phyloP scores from a whole-genome alignment of 805 yeast species.

The Hanseniaspora osmophila region DNA sequence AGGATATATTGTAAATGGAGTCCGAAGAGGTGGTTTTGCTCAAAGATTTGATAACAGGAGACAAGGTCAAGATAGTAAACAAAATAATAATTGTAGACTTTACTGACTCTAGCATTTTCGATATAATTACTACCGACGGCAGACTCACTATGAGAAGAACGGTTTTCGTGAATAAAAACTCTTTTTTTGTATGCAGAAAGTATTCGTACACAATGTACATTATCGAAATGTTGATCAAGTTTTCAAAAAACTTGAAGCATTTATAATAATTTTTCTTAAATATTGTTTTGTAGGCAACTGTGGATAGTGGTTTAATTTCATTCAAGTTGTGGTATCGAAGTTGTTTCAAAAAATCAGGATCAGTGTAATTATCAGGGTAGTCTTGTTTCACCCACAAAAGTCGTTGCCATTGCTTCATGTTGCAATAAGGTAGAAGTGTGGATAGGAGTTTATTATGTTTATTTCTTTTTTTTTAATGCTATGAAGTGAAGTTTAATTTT shows the following conservation, averaged over 20 bases:
- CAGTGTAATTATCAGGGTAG: slow-evolving; percentile 86
- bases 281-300: neutral
- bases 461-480: too few relatives aligned
- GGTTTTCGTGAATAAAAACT: slow-evolving; percentile 1
- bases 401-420: slow-evolving; percentile 56
- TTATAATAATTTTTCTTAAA: slow-evolving; percentile 6
- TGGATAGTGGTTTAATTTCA: neutral
- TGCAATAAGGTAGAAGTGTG: too few relatives aligned
- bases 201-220: slow-evolving; percentile 48
- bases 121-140: slow-evolving; percentile 18
- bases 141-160: neutral
- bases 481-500: too few relatives aligned
- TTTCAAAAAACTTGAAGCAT: slow-evolving; percentile 16
- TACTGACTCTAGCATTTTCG: slow-evolving; percentile 18
- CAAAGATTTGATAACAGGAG: slow-evolving; percentile 81
- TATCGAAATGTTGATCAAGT: slow-evolving; percentile 42
- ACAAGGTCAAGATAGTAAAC: slow-evolving; percentile 57
- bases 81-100: slow-evolving; percentile 60
- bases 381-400: slow-evolving; percentile 74
- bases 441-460: too few relatives aligned
- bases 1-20: slow-evolving; percentile 85
- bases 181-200: slow-evolving; percentile 4
- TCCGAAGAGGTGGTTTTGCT: slow-evolving; percentile 84
- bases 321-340: slow-evolving; percentile 6
- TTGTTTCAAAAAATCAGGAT: slow-evolving; percentile 46